Conservation (phyloP, 768 basidiomycete species). For the Collybia mongolica region DNA sequence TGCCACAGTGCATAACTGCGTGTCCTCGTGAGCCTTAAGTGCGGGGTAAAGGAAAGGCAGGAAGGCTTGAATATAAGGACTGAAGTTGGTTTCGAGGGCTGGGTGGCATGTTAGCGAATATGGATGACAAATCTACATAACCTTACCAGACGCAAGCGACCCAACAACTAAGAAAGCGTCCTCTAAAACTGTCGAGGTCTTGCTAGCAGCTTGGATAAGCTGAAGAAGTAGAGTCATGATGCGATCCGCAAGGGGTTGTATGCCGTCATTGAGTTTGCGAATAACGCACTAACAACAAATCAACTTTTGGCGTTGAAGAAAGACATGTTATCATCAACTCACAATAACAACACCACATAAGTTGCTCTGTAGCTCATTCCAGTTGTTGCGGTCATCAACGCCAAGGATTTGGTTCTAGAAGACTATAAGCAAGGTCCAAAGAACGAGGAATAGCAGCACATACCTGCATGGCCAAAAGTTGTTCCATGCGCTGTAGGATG, state of each 20-base stretch:
- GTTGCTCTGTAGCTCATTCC: conserved; percentile 98
- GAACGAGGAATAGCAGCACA: conserved; percentile 13
- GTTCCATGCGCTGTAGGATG: conserved; percentile 89
- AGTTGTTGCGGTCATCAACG: conserved; percentile 94
- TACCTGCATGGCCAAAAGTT: conserved; percentile 80
- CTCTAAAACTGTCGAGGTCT: conserved; percentile 92
- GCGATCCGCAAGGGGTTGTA: conserved; percentile 87
- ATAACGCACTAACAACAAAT: conserved; percentile 63
- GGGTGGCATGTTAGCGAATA: conserved; percentile 7
- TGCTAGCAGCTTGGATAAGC: conserved; percentile 84
- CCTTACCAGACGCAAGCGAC: conserved; percentile 71
- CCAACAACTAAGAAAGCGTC: conserved; percentile 96
- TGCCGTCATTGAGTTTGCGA: conserved; percentile 78
- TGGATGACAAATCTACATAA: background rate
- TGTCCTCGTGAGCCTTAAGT: conserved; percentile 91
- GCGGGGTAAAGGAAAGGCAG: conserved; percentile 85
- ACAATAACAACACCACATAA: conserved; percentile 89
- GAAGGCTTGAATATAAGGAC: conserved; percentile 83
- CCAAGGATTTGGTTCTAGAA: conserved; percentile 88
- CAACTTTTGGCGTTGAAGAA: conserved; percentile 3
- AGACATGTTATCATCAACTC: conserved; percentile 25
- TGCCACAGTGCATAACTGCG: conserved; percentile 92
- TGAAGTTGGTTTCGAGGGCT: conserved; percentile 79
- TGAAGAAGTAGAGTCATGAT: conserved; percentile 92
- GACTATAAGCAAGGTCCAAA: background rate